phyloP scores from a whole-genome alignment of 208 protist species.

The Phytomonas francai region DNA sequence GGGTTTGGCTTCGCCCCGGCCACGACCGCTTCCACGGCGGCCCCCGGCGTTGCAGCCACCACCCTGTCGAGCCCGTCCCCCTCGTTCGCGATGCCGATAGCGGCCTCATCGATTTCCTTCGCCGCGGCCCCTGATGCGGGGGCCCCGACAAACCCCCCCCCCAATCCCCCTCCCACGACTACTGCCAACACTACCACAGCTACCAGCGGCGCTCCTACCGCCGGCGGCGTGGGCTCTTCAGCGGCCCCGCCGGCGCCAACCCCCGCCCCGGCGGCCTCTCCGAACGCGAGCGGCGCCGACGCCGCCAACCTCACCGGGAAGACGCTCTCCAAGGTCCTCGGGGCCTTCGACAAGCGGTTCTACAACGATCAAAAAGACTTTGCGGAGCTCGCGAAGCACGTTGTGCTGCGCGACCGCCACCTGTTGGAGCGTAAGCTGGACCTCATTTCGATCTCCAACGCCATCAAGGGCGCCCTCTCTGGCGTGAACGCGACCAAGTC shows the following conservation, averaged over 20 bases:
- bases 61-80: too few relatives aligned
- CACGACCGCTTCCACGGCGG: background rate
- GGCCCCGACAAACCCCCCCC: too few relatives aligned
- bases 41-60: background rate
- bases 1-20: constrained; percentile 15
- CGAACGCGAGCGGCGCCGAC: constrained; percentile 20
- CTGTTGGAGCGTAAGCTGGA: constrained; percentile 55
- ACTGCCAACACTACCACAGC: too few relatives aligned
- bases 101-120: background rate
- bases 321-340: constrained; percentile 37
- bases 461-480: constrained; percentile 40
- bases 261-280: constrained; percentile 9
- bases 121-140: background rate
- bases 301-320: constrained; percentile 49
- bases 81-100: background rate
- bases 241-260: constrained; percentile 9
- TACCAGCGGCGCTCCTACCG: too few relatives aligned
- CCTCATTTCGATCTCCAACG: constrained; percentile 31
- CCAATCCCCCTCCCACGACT: too few relatives aligned
- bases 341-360: constrained; percentile 41
- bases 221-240: too few relatives aligned
- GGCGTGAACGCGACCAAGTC: constrained; percentile 40
- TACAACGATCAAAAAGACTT: constrained; percentile 44
- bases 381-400: constrained; percentile 38
- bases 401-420: constrained; percentile 51